Percentiles rank a stretch among this genome's conserved stretches.
These are phyloP conservation scores for Carex kokanica DNA, from an alignment of 176 grass and related monocot species.

Conservation along the genomic window DNA sequence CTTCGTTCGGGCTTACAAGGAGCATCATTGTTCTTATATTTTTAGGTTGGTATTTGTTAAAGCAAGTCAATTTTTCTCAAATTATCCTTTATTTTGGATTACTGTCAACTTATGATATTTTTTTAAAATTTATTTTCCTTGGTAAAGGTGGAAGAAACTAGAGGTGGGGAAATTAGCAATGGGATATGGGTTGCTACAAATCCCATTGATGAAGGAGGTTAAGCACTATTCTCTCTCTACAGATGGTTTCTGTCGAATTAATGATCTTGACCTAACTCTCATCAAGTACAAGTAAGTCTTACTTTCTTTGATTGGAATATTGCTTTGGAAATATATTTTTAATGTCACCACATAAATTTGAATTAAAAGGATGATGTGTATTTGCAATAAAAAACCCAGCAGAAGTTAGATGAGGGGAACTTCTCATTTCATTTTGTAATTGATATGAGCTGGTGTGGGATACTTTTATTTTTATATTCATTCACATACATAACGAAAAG, in stretches of 20 bases:
- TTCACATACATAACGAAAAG: background rate
- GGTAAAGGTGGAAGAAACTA: slow-evolving; percentile 69
- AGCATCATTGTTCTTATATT: slow-evolving; percentile 92
- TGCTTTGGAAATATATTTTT: background rate
- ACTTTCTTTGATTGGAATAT: slow-evolving; percentile 12
- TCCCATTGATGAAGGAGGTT: slow-evolving; percentile 91
- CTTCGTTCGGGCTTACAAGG: slow-evolving; percentile 84
- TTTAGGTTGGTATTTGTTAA: slow-evolving; percentile 39
- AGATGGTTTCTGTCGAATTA: slow-evolving; percentile 57
- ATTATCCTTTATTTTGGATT: background rate
- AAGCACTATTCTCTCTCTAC: slow-evolving; percentile 88
- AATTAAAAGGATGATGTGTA: background rate
- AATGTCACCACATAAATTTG: background rate
- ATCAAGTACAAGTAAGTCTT: slow-evolving; percentile 92
- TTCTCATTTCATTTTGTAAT: background rate
- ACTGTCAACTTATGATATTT: background rate
- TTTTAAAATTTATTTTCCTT: background rate
- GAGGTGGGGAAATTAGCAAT: slow-evolving; percentile 89
- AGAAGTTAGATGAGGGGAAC: background rate
- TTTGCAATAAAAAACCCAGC: background rate
- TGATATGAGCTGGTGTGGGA: background rate
- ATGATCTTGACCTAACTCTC: slow-evolving; percentile 49
- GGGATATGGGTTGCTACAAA: slow-evolving; percentile 89
- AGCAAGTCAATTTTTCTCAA: slow-evolving; percentile 6
- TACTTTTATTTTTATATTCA: background rate